Base-by-base conservation (phyloP, 805 yeast genomes). In the Candida tallmaniae region DNA sequence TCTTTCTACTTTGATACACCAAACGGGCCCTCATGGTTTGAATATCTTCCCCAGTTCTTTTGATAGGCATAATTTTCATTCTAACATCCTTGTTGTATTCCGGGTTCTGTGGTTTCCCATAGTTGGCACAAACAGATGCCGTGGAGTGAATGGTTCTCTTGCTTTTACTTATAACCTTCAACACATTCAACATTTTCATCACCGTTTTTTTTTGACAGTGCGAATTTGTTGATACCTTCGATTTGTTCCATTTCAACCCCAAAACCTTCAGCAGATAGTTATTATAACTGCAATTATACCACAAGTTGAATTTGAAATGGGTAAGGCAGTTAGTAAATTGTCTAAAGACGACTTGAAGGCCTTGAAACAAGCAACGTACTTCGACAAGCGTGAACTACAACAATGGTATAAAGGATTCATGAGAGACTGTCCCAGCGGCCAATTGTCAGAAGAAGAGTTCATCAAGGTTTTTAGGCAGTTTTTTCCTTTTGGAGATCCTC, bases 341-440 rank as follows among this genome's bases (percentile, higher is more conserved):
- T 83, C 95, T 12, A 87, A 83, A 49, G 97, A 93, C 47, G 97
- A 93, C 50, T 73, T 93, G 31, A 74, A 83, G 34, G 79, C 82
- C 35, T 74, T 93, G 39, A 83, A 83, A 54, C 80, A 78, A 52
- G 82, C 88, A 16, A 93, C 99, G 0, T 83, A 87, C 50, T 93
- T 93, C 53, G 96, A 90, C 52, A 78, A 89, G 35, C 73, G 96
- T 44, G 98, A 93, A 55, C 73, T 93, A 28, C 97, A 93, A 58
- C 98, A 90, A 54, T 93, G 99, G 99, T 90, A 90, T 55, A 90
- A 90, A 55, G 97, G 97, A 2, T 93, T 93, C 50, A 67, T 83
- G 27, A 73, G 96, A 52, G 98, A 93, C 57, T 90, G 96, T 56
- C 97, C 97, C 1, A 70, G 78, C 22, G 97, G 97, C 1, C 89